phyloP scores from a whole-genome alignment of 1,284 basidiomycete species.

The Schizopora paradoxa region DNA sequence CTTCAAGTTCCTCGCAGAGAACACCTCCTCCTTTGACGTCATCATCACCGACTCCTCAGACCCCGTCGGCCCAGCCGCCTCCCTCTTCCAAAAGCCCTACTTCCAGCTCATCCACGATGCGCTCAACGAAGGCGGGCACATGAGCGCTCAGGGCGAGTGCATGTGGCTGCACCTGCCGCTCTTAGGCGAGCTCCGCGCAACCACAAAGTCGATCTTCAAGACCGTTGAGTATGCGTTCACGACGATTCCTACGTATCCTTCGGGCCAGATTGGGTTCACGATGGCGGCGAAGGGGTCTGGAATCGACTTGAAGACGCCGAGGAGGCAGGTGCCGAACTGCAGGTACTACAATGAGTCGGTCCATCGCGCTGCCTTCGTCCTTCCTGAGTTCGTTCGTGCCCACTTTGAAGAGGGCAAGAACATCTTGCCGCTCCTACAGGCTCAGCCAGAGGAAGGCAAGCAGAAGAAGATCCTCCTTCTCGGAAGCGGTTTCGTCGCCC shows the following conservation, averaged over 20 bases:
- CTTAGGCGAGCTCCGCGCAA: conserved; percentile 75
- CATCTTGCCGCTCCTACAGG: conserved; percentile 57
- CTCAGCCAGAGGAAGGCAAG: conserved; percentile 31
- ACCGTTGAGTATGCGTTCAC: conserved; percentile 91
- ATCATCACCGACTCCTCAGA: conserved; percentile 99
- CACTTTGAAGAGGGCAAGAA: conserved; percentile 70
- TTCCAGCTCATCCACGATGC: conserved; percentile 92
- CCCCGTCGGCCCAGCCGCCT: conserved; percentile 92
- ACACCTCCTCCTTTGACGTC: conserved; percentile 90
- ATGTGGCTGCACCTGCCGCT: conserved; percentile 93
- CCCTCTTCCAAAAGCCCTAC: conserved; percentile 96
- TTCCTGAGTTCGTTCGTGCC: conserved; percentile 87
- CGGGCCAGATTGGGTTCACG: conserved; percentile 95
- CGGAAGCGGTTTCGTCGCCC: conserved; percentile 93
- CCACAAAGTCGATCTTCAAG: conserved; percentile 77
- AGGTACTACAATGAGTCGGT: conserved; percentile 86
- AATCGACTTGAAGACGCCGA: conserved; percentile 65
- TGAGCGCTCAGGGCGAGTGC: conserved; percentile 95
- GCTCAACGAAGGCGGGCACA: conserved; percentile 86
- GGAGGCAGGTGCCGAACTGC: conserved; percentile 65
- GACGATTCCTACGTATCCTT: conserved; percentile 96
- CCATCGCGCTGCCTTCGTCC: conserved; percentile 81
- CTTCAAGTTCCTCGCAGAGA: conserved; percentile 93
- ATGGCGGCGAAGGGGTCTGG: conserved; percentile 79
- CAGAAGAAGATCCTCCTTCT: conserved; percentile 82